phyloP scores from a whole-genome alignment of 805 yeast species.

The Blastobotrys robertii region DNA sequence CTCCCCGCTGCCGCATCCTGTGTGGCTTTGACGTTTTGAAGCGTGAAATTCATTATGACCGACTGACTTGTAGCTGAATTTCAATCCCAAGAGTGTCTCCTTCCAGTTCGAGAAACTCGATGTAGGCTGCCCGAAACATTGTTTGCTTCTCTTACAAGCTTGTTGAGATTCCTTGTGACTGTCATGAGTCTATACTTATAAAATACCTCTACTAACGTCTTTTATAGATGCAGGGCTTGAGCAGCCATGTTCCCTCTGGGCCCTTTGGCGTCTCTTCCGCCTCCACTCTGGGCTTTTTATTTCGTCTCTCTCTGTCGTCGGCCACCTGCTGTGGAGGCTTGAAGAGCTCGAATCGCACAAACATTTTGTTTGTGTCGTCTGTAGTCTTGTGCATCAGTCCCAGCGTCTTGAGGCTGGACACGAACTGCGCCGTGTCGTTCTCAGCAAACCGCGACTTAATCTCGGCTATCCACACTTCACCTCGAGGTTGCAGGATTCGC shows the following conservation, averaged over 20 bases:
- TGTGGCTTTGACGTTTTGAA: no score
- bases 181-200: background rate
- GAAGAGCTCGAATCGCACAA: slow-evolving; percentile 87
- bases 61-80: no score
- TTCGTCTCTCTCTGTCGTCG: slow-evolving; percentile 41
- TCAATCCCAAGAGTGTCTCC: no score
- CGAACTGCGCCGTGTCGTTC: slow-evolving; percentile 48
- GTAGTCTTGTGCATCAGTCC: slow-evolving; percentile 88
- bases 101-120: no score
- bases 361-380: slow-evolving; percentile 85
- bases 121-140: no score
- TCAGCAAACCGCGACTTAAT: slow-evolving; percentile 87
- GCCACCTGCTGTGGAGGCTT: slow-evolving; percentile 68
- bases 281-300: slow-evolving; percentile 31
- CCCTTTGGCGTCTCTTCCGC: slow-evolving; percentile 62
- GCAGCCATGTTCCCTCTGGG: slow-evolving; percentile 80
- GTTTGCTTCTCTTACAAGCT: no score
- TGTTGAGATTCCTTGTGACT: no score
- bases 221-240: slow-evolving; percentile 95
- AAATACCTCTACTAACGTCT: slow-evolving; percentile 41
- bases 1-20: no score
- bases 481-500: slow-evolving; percentile 77
- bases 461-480: slow-evolving; percentile 96
- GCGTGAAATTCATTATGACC: no score
- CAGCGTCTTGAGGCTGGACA: slow-evolving; percentile 57